phyloP scores from a whole-genome alignment of 2,329 filamentous ascomycete species.

The Apiospora koreana region DNA sequence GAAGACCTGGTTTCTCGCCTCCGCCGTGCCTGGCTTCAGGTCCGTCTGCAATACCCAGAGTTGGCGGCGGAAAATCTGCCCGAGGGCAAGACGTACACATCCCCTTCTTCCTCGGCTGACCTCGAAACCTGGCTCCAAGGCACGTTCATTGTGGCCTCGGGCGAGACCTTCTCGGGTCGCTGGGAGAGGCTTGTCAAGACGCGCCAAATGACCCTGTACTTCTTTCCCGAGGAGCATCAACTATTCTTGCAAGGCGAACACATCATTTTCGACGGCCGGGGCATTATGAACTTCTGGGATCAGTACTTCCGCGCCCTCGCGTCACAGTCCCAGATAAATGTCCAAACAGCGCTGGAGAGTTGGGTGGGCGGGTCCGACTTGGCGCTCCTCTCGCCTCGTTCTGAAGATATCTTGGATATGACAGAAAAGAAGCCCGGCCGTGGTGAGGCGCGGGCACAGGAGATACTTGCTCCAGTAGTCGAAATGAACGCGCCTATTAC shows the following conservation, averaged over 20 bases:
- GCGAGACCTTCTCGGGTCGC: slow-evolving; percentile 12
- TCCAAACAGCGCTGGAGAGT: not conserved
- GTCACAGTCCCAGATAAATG: not conserved
- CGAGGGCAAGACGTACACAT: slow-evolving; percentile 16
- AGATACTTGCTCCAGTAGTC: slow-evolving; percentile 15
- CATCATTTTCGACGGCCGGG: slow-evolving; percentile 17
- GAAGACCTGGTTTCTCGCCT: slow-evolving; percentile 10
- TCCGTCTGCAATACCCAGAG: slow-evolving; percentile 16
- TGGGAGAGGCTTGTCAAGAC: slow-evolving; percentile 17
- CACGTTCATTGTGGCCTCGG: slow-evolving; percentile 16
- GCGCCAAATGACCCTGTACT: slow-evolving; percentile 16
- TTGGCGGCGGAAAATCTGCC: slow-evolving; percentile 15
- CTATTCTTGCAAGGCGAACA: slow-evolving; percentile 17
- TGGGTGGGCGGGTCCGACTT: slow-evolving; percentile 14
- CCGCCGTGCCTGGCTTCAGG: slow-evolving; percentile 16
- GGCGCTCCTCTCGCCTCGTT: slow-evolving; percentile 15
- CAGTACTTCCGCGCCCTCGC: slow-evolving; percentile 16
- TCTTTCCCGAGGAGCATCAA: slow-evolving; percentile 14
- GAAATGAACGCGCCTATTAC: slow-evolving; percentile 13
- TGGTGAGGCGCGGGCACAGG: slow-evolving; percentile 15
- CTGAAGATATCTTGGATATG: slow-evolving; percentile 17
- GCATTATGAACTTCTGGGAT: slow-evolving; percentile 19
- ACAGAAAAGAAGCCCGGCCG: slow-evolving; percentile 15
- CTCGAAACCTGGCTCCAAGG: slow-evolving; percentile 15
- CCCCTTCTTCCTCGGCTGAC: slow-evolving; percentile 14